These are phyloP conservation scores for Fonsecaea pugnacius DNA, from an alignment of 2,329 filamentous ascomycete genomes.

Conservation along the genomic window DNA sequence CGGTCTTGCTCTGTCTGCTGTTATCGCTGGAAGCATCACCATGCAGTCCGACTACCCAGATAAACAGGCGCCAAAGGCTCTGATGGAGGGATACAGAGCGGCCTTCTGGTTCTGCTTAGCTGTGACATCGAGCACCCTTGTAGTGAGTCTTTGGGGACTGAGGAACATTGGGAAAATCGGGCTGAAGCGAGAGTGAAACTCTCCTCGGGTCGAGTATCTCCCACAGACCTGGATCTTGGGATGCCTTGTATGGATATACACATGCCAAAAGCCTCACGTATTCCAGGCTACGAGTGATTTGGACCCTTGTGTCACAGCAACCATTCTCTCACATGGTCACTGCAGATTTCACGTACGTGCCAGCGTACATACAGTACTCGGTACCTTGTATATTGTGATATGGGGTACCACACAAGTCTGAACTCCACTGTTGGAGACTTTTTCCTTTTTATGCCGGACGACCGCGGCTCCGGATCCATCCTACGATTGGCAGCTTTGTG, in stretches of 20 bases:
- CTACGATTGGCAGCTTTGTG: not conserved
- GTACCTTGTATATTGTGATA: not conserved
- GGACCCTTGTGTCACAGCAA: not conserved
- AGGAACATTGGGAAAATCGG: constrained; percentile 56
- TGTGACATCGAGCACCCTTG: constrained; percentile 47
- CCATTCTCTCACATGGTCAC: not conserved
- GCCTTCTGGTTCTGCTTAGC: constrained; percentile 60
- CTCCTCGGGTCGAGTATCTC: not conserved
- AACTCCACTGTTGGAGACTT: not conserved
- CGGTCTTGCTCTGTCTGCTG: constrained; percentile 57
- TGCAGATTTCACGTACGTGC: not conserved
- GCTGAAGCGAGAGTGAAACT: constrained; percentile 45
- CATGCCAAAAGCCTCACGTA: not conserved
- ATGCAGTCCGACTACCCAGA: constrained; percentile 38
- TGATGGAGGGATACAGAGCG: constrained; percentile 59
- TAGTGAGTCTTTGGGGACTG: constrained; percentile 45
- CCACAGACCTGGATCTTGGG: not conserved
- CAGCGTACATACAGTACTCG: not conserved
- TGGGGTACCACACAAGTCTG: not conserved
- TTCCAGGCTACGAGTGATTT: not conserved
- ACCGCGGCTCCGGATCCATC: not conserved
- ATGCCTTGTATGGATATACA: not conserved
- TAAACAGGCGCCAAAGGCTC: constrained; percentile 37
- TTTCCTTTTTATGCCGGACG: not conserved
- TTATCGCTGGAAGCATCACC: constrained; percentile 52